Percentiles rank a stretch among this genome's conserved stretches.
phyloP scores from a whole-genome alignment of 768 basidiomycete genomes.

The Boletus pseudopeckii region DNA sequence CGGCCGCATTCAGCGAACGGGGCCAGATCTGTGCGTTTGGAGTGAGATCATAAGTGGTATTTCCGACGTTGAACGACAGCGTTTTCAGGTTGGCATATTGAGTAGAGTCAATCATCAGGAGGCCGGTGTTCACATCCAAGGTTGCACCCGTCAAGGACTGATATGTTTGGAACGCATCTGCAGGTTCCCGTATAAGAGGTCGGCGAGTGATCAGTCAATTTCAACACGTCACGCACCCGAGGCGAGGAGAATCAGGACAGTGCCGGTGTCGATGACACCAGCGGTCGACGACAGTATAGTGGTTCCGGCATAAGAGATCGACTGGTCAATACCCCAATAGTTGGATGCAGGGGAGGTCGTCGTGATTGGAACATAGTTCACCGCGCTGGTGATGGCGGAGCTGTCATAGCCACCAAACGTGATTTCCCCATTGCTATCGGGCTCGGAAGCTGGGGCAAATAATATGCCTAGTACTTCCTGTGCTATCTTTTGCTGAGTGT shows the following conservation, averaged over 20 bases:
- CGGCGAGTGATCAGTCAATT: no score
- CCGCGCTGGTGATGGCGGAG: slow-evolving; percentile 5
- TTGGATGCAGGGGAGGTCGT: slow-evolving; percentile 16
- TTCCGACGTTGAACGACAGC: slow-evolving; percentile 28
- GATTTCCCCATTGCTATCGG: slow-evolving; percentile 22
- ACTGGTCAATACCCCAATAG: slow-evolving; percentile 34
- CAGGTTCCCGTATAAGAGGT: no score
- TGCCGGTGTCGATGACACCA: slow-evolving; percentile 35
- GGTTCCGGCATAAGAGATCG: slow-evolving; percentile 25
- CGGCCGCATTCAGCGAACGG: slow-evolving; percentile 23
- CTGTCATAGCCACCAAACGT: slow-evolving; percentile 29
- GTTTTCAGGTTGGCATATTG: slow-evolving; percentile 23
- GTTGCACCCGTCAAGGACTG: slow-evolving; percentile 23
- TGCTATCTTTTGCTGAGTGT: slow-evolving; percentile 26
- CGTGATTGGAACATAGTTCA: slow-evolving; percentile 27
- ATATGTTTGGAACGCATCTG: slow-evolving; percentile 27
- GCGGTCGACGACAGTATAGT: slow-evolving; percentile 23
- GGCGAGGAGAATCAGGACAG: slow-evolving; percentile 23
- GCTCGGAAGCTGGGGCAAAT: slow-evolving; percentile 25
- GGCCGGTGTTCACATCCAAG: slow-evolving; percentile 20
- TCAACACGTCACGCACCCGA: slow-evolving; percentile 11
- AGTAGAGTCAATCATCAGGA: slow-evolving; percentile 23
- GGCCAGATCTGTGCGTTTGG: slow-evolving; percentile 35
- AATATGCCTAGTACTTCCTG: slow-evolving; percentile 31
- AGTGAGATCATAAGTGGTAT: slow-evolving; percentile 9